Evolutionary conservation across 345 rosid genomes (phyloP), one percentile per base, ranked within the genome.

Genomic region (Eucalyptus erythrocorys): DNA sequence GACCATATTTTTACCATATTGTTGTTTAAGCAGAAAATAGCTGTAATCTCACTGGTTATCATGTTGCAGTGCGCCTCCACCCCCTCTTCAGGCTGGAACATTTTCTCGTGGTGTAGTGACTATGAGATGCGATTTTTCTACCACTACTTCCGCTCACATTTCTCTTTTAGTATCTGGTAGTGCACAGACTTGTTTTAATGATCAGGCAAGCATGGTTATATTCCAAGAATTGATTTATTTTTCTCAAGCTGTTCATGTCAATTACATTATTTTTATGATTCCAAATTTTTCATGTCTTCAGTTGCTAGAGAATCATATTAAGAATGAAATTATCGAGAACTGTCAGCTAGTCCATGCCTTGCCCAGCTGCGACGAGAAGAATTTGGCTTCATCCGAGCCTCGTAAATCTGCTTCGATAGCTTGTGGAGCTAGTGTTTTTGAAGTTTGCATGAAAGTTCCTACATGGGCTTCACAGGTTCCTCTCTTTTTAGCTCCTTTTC

Each of bases 31-130:
- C 37, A 45, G n/a, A 55, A 37, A 40, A 43, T 57, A 57, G 37
- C 14, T 2, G 37, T 87, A 9, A 42, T 57, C 43, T 47, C 4
- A 15, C 34, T 82, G 68, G 49, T 88, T 45, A 88, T 89, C 85
- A 48, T 49, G 88, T 93, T 88, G 89, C 95, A 98, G 99, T 96
- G 99, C 99, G 89, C 96, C 99, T 86, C 98, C 99, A 85, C 99
- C 99, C 30, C 99, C 99, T 82, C 98, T 97, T 90, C 99, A 98
- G 90, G 99, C 99, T n/a, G 99, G 99, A 89, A 90, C 99, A 90
- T 97, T 96, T 92, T 94, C 99, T 91, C 99, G 99, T 90, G 99
- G 99, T 89, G 98, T 98, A 32, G 97, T 98, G 88, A 98, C 99
- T 89, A 98, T 98, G 99, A 94, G 98, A 59, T 98, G 99, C 91